Percentiles rank a stretch among this genome's conserved stretches.
phyloP scores from a whole-genome alignment of 1,284 basidiomycete genomes.

The Ceratobasidium sp. region DNA sequence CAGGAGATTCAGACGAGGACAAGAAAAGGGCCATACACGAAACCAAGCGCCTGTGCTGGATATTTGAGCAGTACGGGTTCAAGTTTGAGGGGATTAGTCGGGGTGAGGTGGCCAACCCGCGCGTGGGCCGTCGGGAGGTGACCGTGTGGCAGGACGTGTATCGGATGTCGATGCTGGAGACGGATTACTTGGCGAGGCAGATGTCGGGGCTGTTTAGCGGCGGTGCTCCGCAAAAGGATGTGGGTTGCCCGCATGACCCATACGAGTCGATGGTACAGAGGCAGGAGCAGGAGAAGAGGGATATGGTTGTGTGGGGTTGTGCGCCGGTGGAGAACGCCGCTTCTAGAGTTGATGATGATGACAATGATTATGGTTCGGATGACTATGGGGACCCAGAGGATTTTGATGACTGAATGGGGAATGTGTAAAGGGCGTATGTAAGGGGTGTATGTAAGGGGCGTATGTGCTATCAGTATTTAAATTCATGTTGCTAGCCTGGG shows the following conservation, averaged over 20 bases:
- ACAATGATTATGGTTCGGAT: neutral
- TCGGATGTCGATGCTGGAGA: constrained; percentile 16
- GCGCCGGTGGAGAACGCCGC: neutral
- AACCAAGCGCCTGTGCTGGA: constrained; percentile 1
- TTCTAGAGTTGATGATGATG: neutral
- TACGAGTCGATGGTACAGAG: constrained; percentile 8
- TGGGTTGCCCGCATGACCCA: neutral
- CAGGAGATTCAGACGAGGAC: neutral
- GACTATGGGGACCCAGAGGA: neutral
- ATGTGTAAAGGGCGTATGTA: neutral
- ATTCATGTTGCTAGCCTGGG: too few species aligned
- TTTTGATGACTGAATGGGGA: neutral
- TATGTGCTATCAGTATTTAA: too few species aligned
- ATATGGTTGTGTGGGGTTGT: neutral
- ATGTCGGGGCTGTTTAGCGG: neutral
- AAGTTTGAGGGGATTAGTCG: constrained; percentile 18
- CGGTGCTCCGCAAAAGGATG: neutral
- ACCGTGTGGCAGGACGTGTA: constrained; percentile 8
- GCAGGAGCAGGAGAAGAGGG: constrained; percentile 3
- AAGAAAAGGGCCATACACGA: constrained; percentile 2
- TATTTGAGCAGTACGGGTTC: constrained; percentile 7
- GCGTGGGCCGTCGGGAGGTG: neutral
- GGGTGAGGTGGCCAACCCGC: neutral
- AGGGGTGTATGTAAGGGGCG: too few species aligned
- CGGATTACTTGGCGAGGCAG: neutral